Evolutionary conservation across 2,329 filamentous ascomycete genomes (phyloP).

Genomic region (Eutypa lata): DNA sequence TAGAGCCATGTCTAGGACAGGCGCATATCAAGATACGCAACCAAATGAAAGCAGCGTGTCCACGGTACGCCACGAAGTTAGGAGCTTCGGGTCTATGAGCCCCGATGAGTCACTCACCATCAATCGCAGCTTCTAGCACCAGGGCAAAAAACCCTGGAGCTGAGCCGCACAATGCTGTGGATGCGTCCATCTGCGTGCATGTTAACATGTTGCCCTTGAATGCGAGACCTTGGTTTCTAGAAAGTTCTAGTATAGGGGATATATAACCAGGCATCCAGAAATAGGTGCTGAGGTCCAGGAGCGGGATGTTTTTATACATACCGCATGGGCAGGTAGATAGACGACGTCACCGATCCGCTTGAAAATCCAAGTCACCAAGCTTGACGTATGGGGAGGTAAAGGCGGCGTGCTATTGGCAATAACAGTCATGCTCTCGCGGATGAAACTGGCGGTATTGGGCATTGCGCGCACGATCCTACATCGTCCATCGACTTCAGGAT

Average conservation of each 20-base stretch:
- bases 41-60: no score
- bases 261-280: no score
- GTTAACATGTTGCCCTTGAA: no score
- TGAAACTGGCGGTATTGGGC: constrained; percentile 78
- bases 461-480: constrained; percentile 74
- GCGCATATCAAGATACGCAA: no score
- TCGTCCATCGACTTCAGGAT: constrained; percentile 42
- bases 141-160: constrained; percentile 75
- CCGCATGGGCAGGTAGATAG: constrained; percentile 59
- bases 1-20: no score
- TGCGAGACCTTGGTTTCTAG: no score
- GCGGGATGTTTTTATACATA: no score
- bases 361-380: constrained; percentile 74
- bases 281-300: no score
- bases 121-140: constrained; percentile 71
- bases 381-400: constrained; percentile 49
- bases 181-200: constrained; percentile 79
- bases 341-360: constrained; percentile 68
- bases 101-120: constrained; percentile 37
- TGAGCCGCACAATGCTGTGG: constrained; percentile 70
- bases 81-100: background rate
- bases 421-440: constrained; percentile 80
- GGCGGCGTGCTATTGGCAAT: constrained; percentile 63
- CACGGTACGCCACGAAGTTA: no score
- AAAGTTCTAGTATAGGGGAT: no score